Base-by-base conservation (phyloP, 148 eudicot species). In the Fagopyrum tataricum region DNA sequence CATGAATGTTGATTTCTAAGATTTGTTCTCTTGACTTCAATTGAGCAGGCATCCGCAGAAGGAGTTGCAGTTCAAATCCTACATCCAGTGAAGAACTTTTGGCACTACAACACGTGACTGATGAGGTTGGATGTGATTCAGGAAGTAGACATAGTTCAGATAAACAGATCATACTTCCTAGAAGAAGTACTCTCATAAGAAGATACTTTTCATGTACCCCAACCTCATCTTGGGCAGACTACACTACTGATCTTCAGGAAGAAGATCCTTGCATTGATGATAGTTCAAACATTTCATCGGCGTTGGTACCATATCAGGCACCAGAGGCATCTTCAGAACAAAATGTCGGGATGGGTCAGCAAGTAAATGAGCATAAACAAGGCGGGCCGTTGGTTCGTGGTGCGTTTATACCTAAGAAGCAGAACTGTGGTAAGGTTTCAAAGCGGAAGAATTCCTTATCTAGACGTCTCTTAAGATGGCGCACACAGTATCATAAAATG, bases 361-460 rank as follows among this genome's bases (percentile, higher is more conserved):
- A 86, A 67, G 66, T 59, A 6, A 15, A 59, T 59, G 66, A 23
- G 66, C n/a, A 66, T 7, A 88, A 78, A 72, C 82, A 85, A 11
- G 90, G 88, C 44, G 88, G 93, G 93, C 85, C 86, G 6, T 81
- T 88, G 74, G 78, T 90, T 80, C 90, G 86, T 44, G 82, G 79
- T 59, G 80, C 53, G 17, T 58, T 81, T 52, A 12, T 78, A 77
- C 82, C 78, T 43, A 84, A 72, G 79, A 78, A 67, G 47, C 61
- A 61, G 2, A 75, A 75, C 7, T 48, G 53, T 10, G 74, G 75
- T 74, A 74, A 64, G 77, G 75, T 39, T 68, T 79, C 77, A 40
- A 74, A 76, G 49, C 75, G 71, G 37, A 81, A 75, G 74, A 37
- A 78, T 8, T 81, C 82, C 6, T 56, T 78, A 64, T 77, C 75